phyloP scores from a whole-genome alignment of 768 basidiomycete genomes.

The Lactifluus rugatus region DNA sequence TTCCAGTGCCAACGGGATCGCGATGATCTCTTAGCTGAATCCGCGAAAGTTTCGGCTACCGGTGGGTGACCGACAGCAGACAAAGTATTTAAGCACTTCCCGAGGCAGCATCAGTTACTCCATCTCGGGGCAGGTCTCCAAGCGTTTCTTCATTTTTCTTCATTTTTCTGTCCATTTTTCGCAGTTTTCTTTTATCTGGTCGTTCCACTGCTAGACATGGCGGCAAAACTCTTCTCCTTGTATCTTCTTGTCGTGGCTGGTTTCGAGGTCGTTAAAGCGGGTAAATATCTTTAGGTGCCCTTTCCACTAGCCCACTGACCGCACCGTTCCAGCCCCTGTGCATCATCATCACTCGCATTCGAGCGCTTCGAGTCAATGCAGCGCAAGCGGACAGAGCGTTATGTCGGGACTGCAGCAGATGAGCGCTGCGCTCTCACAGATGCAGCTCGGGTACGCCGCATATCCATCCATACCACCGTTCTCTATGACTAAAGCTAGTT shows the following conservation, averaged over 20 bases:
- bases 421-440: background rate
- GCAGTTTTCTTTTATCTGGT: background rate
- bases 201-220: slow-evolving; percentile 9
- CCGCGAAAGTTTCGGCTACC: background rate
- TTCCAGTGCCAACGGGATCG: background rate
- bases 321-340: background rate
- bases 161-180: background rate
- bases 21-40: background rate
- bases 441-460: background rate
- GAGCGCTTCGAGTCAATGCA: background rate
- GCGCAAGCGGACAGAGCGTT: background rate
- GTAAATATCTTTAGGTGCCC: background rate
- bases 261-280: slow-evolving; percentile 1
- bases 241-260: slow-evolving; percentile 7
- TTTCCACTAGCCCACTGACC: background rate
- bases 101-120: background rate
- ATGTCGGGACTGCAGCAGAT: background rate
- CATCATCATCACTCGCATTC: background rate
- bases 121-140: slow-evolving; percentile 7
- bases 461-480: background rate
- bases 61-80: background rate
- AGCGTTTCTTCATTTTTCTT: background rate
- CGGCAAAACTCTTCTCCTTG: slow-evolving; percentile 4
- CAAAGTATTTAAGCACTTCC: background rate
- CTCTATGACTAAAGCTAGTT: background rate